phyloP scores from a whole-genome alignment of 495 filamentous ascomycete genomes.

The Talaromyces ruber region DNA sequence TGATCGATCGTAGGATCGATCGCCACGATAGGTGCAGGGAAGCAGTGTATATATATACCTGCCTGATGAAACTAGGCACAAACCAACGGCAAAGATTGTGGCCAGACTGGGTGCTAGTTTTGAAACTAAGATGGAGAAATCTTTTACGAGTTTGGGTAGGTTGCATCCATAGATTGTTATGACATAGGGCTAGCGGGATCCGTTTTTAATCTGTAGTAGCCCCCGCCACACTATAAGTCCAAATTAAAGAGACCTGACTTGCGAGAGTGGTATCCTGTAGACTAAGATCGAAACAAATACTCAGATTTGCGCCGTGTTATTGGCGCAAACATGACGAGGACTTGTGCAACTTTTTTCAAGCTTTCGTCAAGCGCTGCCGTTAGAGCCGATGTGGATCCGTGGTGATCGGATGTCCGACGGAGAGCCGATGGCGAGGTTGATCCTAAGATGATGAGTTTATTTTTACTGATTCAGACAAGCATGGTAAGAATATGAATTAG shows the following conservation, averaged over 20 bases:
- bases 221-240: neutral
- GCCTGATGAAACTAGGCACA: neutral
- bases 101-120: neutral
- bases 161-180: neutral
- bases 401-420: neutral
- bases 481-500: neutral
- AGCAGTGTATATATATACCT: neutral
- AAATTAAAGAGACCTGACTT: neutral
- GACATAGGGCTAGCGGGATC: neutral
- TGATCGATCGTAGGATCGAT: neutral
- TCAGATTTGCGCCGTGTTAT: neutral
- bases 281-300: neutral
- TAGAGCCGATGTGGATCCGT: slow-evolving; percentile 1
- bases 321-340: neutral
- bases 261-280: neutral
- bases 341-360: neutral
- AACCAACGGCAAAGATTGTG: neutral
- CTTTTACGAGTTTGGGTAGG: neutral
- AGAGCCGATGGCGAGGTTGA: neutral
- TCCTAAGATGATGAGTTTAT: neutral
- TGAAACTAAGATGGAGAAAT: neutral
- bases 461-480: neutral
- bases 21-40: neutral
- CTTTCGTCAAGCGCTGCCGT: neutral
- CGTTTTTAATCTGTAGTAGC: neutral